Evolutionary conservation across 192 early-diverging fungal species (phyloP), one percentile per base, ranked within the genome.

Genomic region (Coemansia sp.): DNA sequence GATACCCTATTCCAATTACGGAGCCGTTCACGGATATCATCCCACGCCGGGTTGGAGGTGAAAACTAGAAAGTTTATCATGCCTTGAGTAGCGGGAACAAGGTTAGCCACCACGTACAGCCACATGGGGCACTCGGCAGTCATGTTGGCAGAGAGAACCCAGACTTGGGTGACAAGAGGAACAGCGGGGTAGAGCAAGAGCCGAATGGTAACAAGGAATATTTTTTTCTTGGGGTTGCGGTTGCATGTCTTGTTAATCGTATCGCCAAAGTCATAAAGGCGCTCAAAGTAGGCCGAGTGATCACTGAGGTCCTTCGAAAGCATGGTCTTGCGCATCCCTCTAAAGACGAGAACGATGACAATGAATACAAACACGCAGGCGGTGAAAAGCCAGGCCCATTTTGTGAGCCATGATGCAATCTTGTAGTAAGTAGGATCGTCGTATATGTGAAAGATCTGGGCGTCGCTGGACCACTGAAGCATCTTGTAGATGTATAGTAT

Each of bases 51-150:
- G 4, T 70, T 59, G 12, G 35, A 34, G 21, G 62, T n/a, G 25
- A 73, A 79, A 0, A 70, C 43, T 6, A 79, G 61, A 31, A 79
- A 58, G 57, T 79, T 79, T 18, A 79, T 48, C 61, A 73, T 70
- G 37, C 77, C 77, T 23, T 79, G 77, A 0, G 68, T 67, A 14
- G 77, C 68, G 0, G 77, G 77, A 8, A 73, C 58, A 48, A 79
- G 63, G 68, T 69, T 79, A 26, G 71, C 77, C 55, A 79, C n/a
- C n/a, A 79, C 64, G 26, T 73, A 79, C 18, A 79, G 58, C 77
- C 77, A 79, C 71, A 73, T 73, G 21, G 77, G 77, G 13, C 61
- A 66, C 5, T 57, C 3, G 34, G 53, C 21, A 5, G 64, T 26
- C 70, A 72, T 79, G 58, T 79, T 79, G 13, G 71, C 72, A 6